phyloP scores from a whole-genome alignment of 2,329 filamentous ascomycete genomes.

The Magnaporthiopsis rhizophila region DNA sequence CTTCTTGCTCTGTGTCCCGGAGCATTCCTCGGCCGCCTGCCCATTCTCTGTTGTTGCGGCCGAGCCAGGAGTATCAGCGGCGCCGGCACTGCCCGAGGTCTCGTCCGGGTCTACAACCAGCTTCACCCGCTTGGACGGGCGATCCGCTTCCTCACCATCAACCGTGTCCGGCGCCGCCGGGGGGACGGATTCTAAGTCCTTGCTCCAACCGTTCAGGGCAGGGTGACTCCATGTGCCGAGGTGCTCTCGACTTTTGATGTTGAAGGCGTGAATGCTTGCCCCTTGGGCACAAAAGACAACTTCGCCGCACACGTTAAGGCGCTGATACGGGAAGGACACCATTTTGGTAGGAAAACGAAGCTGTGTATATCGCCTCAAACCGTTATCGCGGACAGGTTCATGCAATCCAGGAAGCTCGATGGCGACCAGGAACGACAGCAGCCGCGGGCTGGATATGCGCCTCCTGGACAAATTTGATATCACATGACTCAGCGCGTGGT shows the following conservation, averaged over 20 bases:
- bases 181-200: conserved; percentile 10
- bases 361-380: too few relatives aligned
- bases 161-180: not conserved
- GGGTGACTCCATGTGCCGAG: conserved; percentile 56
- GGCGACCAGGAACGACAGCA: not conserved
- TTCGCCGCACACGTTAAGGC: conserved; percentile 44
- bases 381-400: not conserved
- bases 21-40: conserved; percentile 8
- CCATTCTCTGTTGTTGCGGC: not conserved
- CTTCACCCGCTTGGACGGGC: conserved; percentile 18
- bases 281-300: conserved; percentile 69
- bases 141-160: not conserved
- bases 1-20: conserved; percentile 19
- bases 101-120: conserved; percentile 20
- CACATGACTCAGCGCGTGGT: conserved; percentile 4
- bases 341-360: not conserved
- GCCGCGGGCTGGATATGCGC: not conserved
- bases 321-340: conserved; percentile 58
- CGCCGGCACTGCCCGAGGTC: not conserved
- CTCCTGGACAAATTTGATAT: conserved; percentile 10
- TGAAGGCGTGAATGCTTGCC: conserved; percentile 61
- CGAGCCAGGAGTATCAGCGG: not conserved
- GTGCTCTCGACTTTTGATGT: conserved; percentile 45
- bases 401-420: not conserved
- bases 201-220: conserved; percentile 19